A percentile compares a stretch with the other conserved stretches of the same genome.
Evolutionary conservation across 768 basidiomycete genomes (phyloP).

Genomic region (Boletus tylopilopsis): DNA sequence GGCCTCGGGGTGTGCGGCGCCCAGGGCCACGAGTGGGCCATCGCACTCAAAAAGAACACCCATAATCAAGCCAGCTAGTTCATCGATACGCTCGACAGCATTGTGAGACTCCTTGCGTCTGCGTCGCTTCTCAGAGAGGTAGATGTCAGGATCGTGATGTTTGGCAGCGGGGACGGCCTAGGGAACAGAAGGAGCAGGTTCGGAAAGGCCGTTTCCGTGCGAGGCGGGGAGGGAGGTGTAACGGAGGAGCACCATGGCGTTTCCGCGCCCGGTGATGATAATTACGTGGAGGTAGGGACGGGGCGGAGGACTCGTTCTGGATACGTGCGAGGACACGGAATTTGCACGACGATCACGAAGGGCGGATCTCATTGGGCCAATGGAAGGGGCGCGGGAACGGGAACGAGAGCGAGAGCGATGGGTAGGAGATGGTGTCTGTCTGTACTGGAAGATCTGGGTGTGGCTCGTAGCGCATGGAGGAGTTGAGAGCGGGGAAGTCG

Average conservation of each 20-base stretch:
- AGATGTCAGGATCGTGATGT: slow-evolving; percentile 27
- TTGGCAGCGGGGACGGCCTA: slow-evolving; percentile 8
- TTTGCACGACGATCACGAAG: slow-evolving; percentile 56
- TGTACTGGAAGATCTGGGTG: slow-evolving; percentile 35
- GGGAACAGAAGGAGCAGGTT: slow-evolving; percentile 5
- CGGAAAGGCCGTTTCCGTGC: slow-evolving; percentile 9
- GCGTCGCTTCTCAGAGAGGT: slow-evolving; percentile 75
- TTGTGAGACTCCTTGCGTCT: slow-evolving; percentile 86
- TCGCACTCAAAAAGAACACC: slow-evolving; percentile 74
- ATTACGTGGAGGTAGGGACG: slow-evolving; percentile 59
- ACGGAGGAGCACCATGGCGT: slow-evolving; percentile 24
- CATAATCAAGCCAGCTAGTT: slow-evolving; percentile 85
- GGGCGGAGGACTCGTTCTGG: slow-evolving; percentile 49
- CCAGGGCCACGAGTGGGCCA: slow-evolving; percentile 24
- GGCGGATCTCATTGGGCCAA: slow-evolving; percentile 51
- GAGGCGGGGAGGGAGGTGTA: slow-evolving; percentile 31
- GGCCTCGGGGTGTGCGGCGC: slow-evolving; percentile 3
- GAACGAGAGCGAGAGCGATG: slow-evolving; percentile 48
- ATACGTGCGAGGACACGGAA: slow-evolving; percentile 52
- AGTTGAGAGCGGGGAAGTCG: slow-evolving; percentile 48
- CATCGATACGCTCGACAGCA: slow-evolving; percentile 90
- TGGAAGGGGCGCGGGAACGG: slow-evolving; percentile 30
- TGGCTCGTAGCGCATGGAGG: slow-evolving; percentile 48
- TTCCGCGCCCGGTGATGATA: slow-evolving; percentile 54
- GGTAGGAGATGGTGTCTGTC: slow-evolving; percentile 27